Percentiles rank a stretch among this genome's conserved stretches.
These are phyloP conservation scores for Hemileccinum impolitum DNA, from an alignment of 768 basidiomycete species.

Conservation along the genomic window DNA sequence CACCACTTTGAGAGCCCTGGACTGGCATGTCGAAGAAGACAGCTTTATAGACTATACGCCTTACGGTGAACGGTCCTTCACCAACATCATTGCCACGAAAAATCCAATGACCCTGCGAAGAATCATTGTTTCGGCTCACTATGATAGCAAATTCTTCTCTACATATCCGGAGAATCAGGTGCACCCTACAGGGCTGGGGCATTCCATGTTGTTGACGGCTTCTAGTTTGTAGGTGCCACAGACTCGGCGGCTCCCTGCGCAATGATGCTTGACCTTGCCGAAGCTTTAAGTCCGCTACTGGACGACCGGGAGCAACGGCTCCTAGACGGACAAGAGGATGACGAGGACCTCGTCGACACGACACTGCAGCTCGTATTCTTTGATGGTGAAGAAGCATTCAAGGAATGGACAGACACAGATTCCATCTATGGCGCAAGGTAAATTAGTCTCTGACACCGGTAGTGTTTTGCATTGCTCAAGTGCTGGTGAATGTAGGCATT, in stretches of 20 bases:
- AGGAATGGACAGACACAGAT: constrained; percentile 83
- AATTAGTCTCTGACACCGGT: background rate
- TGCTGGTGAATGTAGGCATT: constrained; percentile 53
- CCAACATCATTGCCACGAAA: constrained; percentile 93
- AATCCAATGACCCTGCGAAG: constrained; percentile 80
- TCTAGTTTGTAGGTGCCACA: constrained; percentile 92
- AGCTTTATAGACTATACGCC: constrained; percentile 78
- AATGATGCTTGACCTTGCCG: constrained; percentile 89
- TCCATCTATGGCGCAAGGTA: constrained; percentile 96
- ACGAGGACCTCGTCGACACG: constrained; percentile 77
- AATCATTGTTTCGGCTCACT: constrained; percentile 88
- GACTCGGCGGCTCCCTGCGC: constrained; percentile 96
- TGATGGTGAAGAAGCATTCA: constrained; percentile 97
- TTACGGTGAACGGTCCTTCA: constrained; percentile 73
- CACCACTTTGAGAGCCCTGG: constrained; percentile 61
- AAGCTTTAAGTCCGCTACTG: constrained; percentile 72
- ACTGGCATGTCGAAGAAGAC: constrained; percentile 90
- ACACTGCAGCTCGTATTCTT: constrained; percentile 94
- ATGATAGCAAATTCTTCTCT: constrained; percentile 87
- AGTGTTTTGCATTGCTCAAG: background rate
- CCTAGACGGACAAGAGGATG: constrained; percentile 54
- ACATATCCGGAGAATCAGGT: constrained; percentile 74
- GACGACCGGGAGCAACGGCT: constrained; percentile 54
- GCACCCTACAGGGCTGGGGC: constrained; percentile 13
- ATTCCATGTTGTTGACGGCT: constrained; percentile 9